Base-by-base conservation (phyloP, 2,329 filamentous ascomycete genomes). In the Penicillium sp. region DNA sequence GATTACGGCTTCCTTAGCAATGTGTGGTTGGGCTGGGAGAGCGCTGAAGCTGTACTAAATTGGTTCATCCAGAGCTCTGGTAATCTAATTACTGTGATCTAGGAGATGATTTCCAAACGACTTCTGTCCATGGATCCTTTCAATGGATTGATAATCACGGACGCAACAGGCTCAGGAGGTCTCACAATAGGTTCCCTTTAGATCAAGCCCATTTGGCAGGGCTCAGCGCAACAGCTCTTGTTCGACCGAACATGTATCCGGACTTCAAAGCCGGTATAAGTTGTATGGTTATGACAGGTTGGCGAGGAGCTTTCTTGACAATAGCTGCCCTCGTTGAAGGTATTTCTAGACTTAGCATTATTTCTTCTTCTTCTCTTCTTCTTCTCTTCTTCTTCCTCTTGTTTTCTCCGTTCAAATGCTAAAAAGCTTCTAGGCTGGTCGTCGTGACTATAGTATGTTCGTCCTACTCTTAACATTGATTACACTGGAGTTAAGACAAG, bases 11-110 rank as follows among this genome's bases (percentile, higher is more conserved):
- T 24, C 26, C 0, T 11, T 56, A 1, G 47, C 47, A 12, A 45
- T 46, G 2, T 55, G 42, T 23, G 48, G 42, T 26, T 46, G 46
- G 21, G 38, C 47, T 3, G 48, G 52, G 52, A 48, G 38, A 33
- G 28, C 26, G 14, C 46, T 54, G 5, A 47, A 42, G 26, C 26
- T 28, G 26, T 28, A 28, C 8, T 28, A 28, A 28, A 28, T 8
- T 28, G 26, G 26, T 8, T n/a, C n/a, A n/a, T n/a, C n/a, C n/a
- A n/a, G n/a, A n/a, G n/a, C n/a, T n/a, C n/a, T n/a, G n/a, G n/a
- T n/a, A n/a, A n/a, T 28, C 26, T 28, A 28, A 28, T 28, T 4
- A 8, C 26, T 28, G 5, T 28, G 26, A 28, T 28, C 26, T 5
- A 28, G 26, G 8, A 28, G 26, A 8, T 28, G 8, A 5, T 28